A percentile compares a stretch with the other conserved stretches of the same genome.
Evolutionary conservation across 2,329 filamentous ascomycete genomes (phyloP).

Genomic region (Paecilomyces variotii): DNA sequence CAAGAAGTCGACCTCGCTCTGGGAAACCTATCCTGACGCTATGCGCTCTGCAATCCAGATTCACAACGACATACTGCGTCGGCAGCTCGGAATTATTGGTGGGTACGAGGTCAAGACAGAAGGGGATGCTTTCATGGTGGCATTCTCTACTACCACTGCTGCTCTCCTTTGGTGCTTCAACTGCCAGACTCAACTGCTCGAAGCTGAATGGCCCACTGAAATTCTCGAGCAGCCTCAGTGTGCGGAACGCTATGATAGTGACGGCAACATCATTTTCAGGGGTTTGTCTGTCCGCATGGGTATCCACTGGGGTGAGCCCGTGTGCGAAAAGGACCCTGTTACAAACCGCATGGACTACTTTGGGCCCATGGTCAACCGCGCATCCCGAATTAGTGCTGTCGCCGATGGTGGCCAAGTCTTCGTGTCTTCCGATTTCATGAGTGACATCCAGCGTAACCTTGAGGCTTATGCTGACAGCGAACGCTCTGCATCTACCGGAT

Average conservation of each 20-base stretch:
- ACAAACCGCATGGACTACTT: slow-evolving; percentile 99
- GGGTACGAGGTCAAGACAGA: slow-evolving; percentile 99
- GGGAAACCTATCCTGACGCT: slow-evolving; percentile 89
- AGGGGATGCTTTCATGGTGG: slow-evolving; percentile 99
- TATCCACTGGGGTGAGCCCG: slow-evolving; percentile 88
- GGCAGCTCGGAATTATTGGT: slow-evolving; percentile 85
- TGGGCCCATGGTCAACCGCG: slow-evolving; percentile 97
- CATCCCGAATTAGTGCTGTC: slow-evolving; percentile 84
- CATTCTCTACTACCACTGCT: slow-evolving; percentile 90
- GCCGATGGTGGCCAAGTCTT: slow-evolving; percentile 96
- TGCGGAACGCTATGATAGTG: slow-evolving; percentile 71
- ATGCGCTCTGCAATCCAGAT: slow-evolving; percentile 97
- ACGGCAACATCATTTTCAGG: slow-evolving; percentile 83
- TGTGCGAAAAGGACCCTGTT: slow-evolving; percentile 91
- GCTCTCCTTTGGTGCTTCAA: slow-evolving; percentile 95
- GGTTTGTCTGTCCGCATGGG: slow-evolving; percentile 96
- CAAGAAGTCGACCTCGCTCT: slow-evolving; percentile 92
- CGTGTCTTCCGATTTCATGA: slow-evolving; percentile 93
- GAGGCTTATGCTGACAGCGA: slow-evolving; percentile 86
- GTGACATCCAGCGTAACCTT: slow-evolving; percentile 83
- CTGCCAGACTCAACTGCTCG: slow-evolving; percentile 78
- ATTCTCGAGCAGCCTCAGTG: slow-evolving; percentile 81
- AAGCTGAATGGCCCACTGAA: slow-evolving; percentile 88
- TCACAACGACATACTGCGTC: slow-evolving; percentile 93
- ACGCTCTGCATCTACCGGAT: slow-evolving; percentile 57